Base-by-base conservation (phyloP, 495 filamentous ascomycete genomes). In the Xylaria scruposa region DNA sequence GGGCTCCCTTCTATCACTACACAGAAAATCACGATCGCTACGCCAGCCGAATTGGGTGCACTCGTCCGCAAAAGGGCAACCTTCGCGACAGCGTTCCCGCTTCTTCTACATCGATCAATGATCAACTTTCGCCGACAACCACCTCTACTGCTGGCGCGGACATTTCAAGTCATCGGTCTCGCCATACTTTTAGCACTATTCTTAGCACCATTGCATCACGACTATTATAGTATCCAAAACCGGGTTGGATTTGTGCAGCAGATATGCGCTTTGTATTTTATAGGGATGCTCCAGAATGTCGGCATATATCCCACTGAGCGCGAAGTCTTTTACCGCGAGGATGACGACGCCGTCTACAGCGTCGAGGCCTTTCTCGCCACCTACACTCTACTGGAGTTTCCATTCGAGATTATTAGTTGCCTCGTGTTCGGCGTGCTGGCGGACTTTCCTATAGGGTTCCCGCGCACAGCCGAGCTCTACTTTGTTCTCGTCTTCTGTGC, bases 241-340 rank as follows among this genome's bases (percentile, higher is more conserved):
- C 85, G 91, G 0, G 81, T 93, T 51, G 91, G 92, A 5, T 91
- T 92, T 72, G 79, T 92, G 3, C 90, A 93, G 74, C 89, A 93
- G 74, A 81, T 93, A 70, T 83, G 87, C 2, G 88, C 91, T 0
- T 81, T 92, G n/a, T 92, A 93, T 75, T 93, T 92, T 72, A 88
- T 94, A 4, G 91, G 90, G 7, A 93, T 94, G 91, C 84, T 93
- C 7, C 90, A 94, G 75, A 93, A 93, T 73, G 88, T 93, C 21
- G 88, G 90, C 9, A 84, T 92, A 61, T 94, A 93, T 71, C 91
- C 92, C 0, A 80, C 79, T 29, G 91, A 93, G 74, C 86, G 89
- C 12, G 89, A 90, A 59, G 89, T 91, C 19, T 92, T 92, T 76
- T 92, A 93, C 74, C 86, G 88, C 72, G 91, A 93, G 77, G 84